These are phyloP conservation scores for Neodidymelliopsis sp. DNA, from an alignment of 2,329 filamentous ascomycete genomes.

Conservation along the genomic window DNA sequence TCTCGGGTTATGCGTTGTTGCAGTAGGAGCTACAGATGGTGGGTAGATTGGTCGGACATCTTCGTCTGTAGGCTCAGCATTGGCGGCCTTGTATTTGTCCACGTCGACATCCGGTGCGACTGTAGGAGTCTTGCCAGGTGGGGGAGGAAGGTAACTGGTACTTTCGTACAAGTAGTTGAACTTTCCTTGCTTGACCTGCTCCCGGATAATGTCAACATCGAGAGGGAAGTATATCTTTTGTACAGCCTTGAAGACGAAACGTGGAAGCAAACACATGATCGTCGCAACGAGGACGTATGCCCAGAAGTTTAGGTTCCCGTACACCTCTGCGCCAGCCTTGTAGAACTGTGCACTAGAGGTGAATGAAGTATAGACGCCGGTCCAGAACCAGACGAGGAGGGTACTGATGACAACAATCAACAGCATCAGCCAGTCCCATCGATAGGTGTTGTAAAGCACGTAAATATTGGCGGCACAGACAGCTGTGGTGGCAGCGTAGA, in stretches of 20 bases:
- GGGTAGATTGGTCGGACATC: conserved; percentile 93
- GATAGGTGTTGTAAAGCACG: conserved; percentile 93
- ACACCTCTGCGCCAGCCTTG: conserved; percentile 78
- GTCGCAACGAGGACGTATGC: conserved; percentile 79
- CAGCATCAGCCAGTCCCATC: conserved; percentile 97
- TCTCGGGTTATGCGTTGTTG: conserved; percentile 71
- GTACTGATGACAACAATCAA: conserved; percentile 83
- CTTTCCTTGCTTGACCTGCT: conserved; percentile 83
- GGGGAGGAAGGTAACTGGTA: conserved; percentile 58
- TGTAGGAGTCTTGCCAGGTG: conserved; percentile 58
- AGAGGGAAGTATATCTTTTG: conserved; percentile 95
- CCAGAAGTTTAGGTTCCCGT: conserved; percentile 86
- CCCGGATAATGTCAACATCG: conserved; percentile 93
- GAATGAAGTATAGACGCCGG: conserved; percentile 80
- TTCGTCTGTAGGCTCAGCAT: conserved; percentile 71
- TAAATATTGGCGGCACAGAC: conserved; percentile 92
- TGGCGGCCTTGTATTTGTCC: conserved; percentile 51
- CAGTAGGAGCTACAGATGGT: conserved; percentile 81
- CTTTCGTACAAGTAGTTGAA: conserved; percentile 75
- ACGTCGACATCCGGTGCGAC: conserved; percentile 61
- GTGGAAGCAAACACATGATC: conserved; percentile 82
- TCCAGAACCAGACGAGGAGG: conserved; percentile 93
- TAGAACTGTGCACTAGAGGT: conserved; percentile 72
- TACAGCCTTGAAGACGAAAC: conserved; percentile 83
- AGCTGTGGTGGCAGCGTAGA: conserved; percentile 83